phyloP scores from a whole-genome alignment of 176 grass and related monocot species.

The Saccharum officinarum region DNA sequence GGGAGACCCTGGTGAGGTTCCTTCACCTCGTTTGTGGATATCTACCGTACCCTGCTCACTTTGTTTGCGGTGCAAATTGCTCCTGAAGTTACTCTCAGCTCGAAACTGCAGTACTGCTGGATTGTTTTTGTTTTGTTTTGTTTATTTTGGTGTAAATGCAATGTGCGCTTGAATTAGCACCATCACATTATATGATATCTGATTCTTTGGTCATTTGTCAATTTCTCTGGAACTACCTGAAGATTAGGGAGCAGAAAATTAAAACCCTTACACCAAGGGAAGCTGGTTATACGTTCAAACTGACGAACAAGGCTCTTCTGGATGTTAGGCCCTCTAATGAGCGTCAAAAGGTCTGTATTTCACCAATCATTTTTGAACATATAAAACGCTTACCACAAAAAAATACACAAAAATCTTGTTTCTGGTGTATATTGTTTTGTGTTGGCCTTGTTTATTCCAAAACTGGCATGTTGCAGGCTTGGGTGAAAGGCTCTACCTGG shows the following conservation, averaged over 20 bases:
- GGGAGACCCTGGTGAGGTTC: constrained; percentile 76
- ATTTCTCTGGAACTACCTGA: constrained; percentile 34
- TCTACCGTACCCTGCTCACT: background rate
- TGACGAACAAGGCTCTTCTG: constrained; percentile 74
- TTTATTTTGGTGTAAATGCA: background rate
- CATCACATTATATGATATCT: background rate
- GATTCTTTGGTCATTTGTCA: background rate
- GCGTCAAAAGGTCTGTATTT: constrained; percentile 64
- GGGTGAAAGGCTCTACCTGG: constrained; percentile 94
- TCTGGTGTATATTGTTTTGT: background rate
- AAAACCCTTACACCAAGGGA: constrained; percentile 91
- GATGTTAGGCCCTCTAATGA: constrained; percentile 92
- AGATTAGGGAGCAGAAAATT: constrained; percentile 97
- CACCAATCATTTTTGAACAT: background rate
- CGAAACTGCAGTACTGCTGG: background rate
- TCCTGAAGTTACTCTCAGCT: background rate
- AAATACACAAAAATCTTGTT: background rate
- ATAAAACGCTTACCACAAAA: background rate
- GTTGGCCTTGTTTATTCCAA: background rate
- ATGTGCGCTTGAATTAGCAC: background rate
- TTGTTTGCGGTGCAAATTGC: background rate
- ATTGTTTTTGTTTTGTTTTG: background rate
- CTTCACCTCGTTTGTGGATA: constrained; percentile 11
- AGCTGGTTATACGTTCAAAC: constrained; percentile 92
- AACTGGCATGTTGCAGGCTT: constrained; percentile 51